Base-by-base conservation (phyloP, 257 asterid species). In the Eustoma russellianum region DNA sequence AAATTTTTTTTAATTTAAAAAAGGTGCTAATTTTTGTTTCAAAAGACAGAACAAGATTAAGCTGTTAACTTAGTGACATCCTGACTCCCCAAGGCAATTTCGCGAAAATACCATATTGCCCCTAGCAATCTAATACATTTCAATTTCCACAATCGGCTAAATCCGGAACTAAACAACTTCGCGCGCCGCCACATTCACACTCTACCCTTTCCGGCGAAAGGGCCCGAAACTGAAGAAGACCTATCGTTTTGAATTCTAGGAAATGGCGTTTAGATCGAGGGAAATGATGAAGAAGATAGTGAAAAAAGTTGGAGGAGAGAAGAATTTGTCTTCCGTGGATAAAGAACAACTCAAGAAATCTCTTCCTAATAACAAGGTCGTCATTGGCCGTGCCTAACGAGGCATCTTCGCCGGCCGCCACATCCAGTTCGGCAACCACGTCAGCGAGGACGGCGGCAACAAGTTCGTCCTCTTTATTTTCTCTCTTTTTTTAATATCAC, bases 351-450 rank as follows among this genome's bases (percentile, higher is more conserved):
- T 91, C 56, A 69, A 76, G 60, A 86, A 65, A 78, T 74, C 73
- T 45, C 64, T 82, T 40, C 96, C 96, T 14, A 66, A 84, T 56
- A 54, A 61, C 60, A 87, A 82, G 55, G 72, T 91, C 19, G 83
- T 91, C 0, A 91, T 91, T 95, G 93, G 94, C 38, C 83, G 96
- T 10, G 98, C 98, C 5, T 85, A 87, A 33, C 96, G 98, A 18
- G 98, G 98, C 53, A 67, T 91, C 49, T 91, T 52, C 63, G 96
- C 95, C 0, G 96, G 95, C 58, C 85, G 94, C 14, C 98, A 91
- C 55, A 91, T 91, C 70, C 96, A 81, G 67, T 91, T 73, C 65
- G 96, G 98, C 51, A 87, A 87, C 68, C 79, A 74, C 48, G 94
- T 87, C 68, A 87, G 98, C 57, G 95, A 91, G 52, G 77, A 76